A percentile compares a stretch with the other conserved stretches of the same genome.
Conservation (phyloP, 495 filamentous ascomycete species). For the Neurospora sp. region DNA sequence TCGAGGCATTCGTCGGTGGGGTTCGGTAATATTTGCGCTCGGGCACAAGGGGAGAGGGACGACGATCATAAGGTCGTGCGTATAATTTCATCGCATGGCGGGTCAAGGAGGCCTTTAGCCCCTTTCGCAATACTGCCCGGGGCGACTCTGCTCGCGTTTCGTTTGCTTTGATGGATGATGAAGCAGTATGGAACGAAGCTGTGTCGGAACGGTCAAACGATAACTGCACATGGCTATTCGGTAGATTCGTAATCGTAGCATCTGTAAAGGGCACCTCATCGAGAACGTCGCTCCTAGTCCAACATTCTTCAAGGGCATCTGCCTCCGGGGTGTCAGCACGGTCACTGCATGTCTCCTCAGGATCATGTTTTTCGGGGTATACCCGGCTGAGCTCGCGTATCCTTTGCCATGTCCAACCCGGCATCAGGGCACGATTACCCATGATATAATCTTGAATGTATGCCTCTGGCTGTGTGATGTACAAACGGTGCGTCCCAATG, state of each 20-base stretch:
- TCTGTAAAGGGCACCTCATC: conserved; percentile 35
- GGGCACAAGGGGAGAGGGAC: conserved; percentile 25
- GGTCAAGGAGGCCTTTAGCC: conserved; percentile 29
- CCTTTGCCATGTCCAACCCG: conserved; percentile 51
- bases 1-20: neutral
- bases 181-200: neutral
- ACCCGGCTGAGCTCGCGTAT: conserved; percentile 48
- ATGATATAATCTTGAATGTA: conserved; percentile 53
- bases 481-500: conserved; percentile 47
- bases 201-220: conserved; percentile 24
- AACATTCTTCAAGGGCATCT: conserved; percentile 48
- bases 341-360: conserved; percentile 11
- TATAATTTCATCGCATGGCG: neutral
- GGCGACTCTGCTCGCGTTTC: conserved; percentile 25
- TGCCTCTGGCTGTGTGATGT: conserved; percentile 53
- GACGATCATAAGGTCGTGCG: conserved; percentile 21
- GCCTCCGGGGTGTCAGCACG: conserved; percentile 41
- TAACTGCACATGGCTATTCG: conserved; percentile 23
- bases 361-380: conserved; percentile 28
- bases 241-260: conserved; percentile 28
- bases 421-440: conserved; percentile 29
- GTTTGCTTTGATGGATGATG: conserved; percentile 11
- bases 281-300: conserved; percentile 40
- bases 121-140: conserved; percentile 18
- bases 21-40: conserved; percentile 3